Evolutionary conservation across 108 stramenopile genomes (phyloP).

Genomic region (Conticribra weissflogii): DNA sequence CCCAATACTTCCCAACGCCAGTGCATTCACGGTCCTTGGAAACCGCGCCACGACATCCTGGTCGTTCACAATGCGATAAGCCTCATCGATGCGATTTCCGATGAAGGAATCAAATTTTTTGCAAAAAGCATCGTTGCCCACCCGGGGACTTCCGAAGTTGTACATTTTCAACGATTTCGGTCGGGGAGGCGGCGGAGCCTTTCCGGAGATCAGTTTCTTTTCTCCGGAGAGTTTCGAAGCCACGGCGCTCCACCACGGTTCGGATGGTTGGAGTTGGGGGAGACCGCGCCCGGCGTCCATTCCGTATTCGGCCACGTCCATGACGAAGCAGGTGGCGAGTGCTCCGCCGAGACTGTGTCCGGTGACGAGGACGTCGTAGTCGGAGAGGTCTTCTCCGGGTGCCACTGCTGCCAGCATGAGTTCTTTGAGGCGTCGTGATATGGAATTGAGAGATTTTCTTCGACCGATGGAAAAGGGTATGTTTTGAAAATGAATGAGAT

Average conservation of each 20-base stretch:
- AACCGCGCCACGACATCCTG: slow-evolving; percentile 84
- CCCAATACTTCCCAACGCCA: slow-evolving; percentile 65
- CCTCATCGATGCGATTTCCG: slow-evolving; percentile 63
- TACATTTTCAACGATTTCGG: slow-evolving; percentile 75
- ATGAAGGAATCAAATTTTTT: slow-evolving; percentile 63
- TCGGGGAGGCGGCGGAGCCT: slow-evolving; percentile 63
- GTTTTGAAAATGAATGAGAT: too few relatives aligned
- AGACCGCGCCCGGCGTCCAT: slow-evolving; percentile 78
- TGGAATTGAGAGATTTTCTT: slow-evolving; percentile 72
- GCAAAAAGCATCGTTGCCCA: slow-evolving; percentile 76
- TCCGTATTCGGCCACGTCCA: slow-evolving; percentile 81
- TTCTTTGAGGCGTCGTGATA: slow-evolving; percentile 82
- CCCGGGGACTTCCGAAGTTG: slow-evolving; percentile 87
- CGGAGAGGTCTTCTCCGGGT: slow-evolving; percentile 61
- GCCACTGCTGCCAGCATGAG: slow-evolving; percentile 64
- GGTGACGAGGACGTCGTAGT: slow-evolving; percentile 81
- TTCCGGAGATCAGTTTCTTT: slow-evolving; percentile 22
- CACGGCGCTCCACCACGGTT: slow-evolving; percentile 83
- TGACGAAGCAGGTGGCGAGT: slow-evolving; percentile 75
- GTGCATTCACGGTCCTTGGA: slow-evolving; percentile 75
- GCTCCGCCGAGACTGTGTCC: slow-evolving; percentile 87
- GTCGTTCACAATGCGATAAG: slow-evolving; percentile 84
- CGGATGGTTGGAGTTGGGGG: slow-evolving; percentile 67
- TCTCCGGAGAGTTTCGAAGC: slow-evolving; percentile 65
- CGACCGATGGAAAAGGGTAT: too few relatives aligned